phyloP scores from a whole-genome alignment of 805 yeast species.

The Cephaloascus fragrans region DNA sequence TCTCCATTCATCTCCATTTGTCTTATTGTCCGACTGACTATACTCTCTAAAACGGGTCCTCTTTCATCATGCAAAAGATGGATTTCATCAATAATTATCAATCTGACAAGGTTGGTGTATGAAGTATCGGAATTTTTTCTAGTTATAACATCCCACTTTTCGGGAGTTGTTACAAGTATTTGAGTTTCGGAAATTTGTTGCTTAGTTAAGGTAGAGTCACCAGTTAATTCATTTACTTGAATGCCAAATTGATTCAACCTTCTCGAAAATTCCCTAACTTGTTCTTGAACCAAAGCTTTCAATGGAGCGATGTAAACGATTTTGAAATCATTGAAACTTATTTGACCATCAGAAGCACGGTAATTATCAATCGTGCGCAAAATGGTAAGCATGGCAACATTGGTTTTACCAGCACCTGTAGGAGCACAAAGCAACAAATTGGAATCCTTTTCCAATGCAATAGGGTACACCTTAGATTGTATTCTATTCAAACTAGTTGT shows the following conservation, averaged over 20 bases:
- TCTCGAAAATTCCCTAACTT: slow-evolving; percentile 75
- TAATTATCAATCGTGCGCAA: slow-evolving; percentile 50
- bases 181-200: slow-evolving; percentile 74
- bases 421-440: slow-evolving; percentile 91
- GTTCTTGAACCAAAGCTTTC: slow-evolving; percentile 93
- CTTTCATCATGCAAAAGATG: slow-evolving; percentile 89
- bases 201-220: slow-evolving; percentile 72
- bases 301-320: slow-evolving; percentile 88
- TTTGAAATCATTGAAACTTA: slow-evolving; percentile 51
- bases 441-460: slow-evolving; percentile 62
- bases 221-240: slow-evolving; percentile 78
- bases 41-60: slow-evolving; percentile 89
- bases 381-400: slow-evolving; percentile 83
- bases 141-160: slow-evolving; percentile 94
- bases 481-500: slow-evolving; percentile 65
- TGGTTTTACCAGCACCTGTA: slow-evolving; percentile 98
- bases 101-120: slow-evolving; percentile 52
- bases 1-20: slow-evolving; percentile 31
- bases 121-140: slow-evolving; percentile 66
- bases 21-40: slow-evolving; percentile 66
- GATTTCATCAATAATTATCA: slow-evolving; percentile 83
- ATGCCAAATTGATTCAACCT: slow-evolving; percentile 57
- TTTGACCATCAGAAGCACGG: slow-evolving; percentile 37
- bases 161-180: slow-evolving; percentile 87
- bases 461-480: slow-evolving; percentile 74